Base-by-base conservation (phyloP, 305 asterid genomes). In the Nicotiana rustica region DNA sequence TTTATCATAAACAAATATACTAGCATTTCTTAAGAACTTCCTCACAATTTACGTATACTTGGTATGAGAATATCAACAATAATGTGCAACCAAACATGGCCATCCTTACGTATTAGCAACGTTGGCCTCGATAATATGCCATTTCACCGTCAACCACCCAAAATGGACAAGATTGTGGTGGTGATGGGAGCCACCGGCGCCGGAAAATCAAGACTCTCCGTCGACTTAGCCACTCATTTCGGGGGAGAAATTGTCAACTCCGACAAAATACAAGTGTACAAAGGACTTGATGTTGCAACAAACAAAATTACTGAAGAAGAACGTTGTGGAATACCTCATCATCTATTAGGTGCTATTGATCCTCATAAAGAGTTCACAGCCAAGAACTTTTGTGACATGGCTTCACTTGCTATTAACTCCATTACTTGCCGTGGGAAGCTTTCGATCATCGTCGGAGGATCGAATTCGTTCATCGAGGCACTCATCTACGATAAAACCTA, bases 361-460 rank as follows among this genome's bases (percentile, higher is more conserved):
- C 87, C 89, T 8, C 66, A 60, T 1, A 56, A 64, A 6, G 87
- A 88, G 59, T 86, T 88, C 82, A 67, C 84, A 3, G 82, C 85
- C 8, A 10, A 36, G 5, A 67, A 83, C 67, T 88, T 86, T 10
- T 70, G 83, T 13, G 18, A 33, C 52, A 21, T 13, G 29, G 88
- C 84, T 9, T 47, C 85, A 3, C 31, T 49, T 14, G 80, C 88
- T 4, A 31, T 84, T 14, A 31, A 81, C 15, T 49, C 83, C 7
- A 88, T 86, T 10, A 12, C 75, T 64, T 44, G 59, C 25, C 57
- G 71, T 9, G 84, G 67, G 13, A 49, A 66, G 33, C 77, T 86
- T 13, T 89, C 91, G 0, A 79, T 88, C n/a, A 79, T 88, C 59
- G 87, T 71, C 15, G 91, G 91, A 1, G 89, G 91, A 14, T 87